A percentile compares a stretch with the other conserved stretches of the same genome.
phyloP scores from a whole-genome alignment of 441 rosid genomes.

The Biscutella laevigata region DNA sequence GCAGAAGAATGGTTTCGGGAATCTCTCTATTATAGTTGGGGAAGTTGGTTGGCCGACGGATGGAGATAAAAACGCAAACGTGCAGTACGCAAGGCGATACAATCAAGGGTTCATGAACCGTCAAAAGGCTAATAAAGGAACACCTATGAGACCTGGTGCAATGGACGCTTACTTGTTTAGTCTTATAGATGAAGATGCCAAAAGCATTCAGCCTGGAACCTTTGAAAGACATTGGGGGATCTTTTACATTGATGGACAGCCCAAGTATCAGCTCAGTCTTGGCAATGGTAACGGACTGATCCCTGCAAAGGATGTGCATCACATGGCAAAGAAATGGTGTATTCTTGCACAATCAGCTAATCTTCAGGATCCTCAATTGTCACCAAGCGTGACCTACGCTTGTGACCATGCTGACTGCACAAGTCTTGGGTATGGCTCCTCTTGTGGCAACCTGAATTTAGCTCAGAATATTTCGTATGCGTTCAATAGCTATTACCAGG shows the following conservation, averaged over 20 bases:
- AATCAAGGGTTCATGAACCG: conserved; percentile 46
- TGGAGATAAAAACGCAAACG: conserved; percentile 46
- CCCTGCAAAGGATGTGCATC: conserved; percentile 33
- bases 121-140: conserved; percentile 34
- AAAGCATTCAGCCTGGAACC: conserved; percentile 50
- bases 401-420: conserved; percentile 47
- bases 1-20: conserved; percentile 42
- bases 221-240: conserved; percentile 68
- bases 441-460: conserved; percentile 38
- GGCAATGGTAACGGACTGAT: conserved; percentile 25
- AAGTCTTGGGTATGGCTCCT: conserved; percentile 44
- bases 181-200: conserved; percentile 57
- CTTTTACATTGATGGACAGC: conserved; percentile 38
- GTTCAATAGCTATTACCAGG: conserved; percentile 58
- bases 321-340: conserved; percentile 44
- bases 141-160: conserved; percentile 48
- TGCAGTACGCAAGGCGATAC: conserved; percentile 32
- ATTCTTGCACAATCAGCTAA: conserved; percentile 31
- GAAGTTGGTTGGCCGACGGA: conserved; percentile 65
- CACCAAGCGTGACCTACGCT: conserved; percentile 40
- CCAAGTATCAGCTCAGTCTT: conserved; percentile 39
- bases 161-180: conserved; percentile 51
- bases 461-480: conserved; percentile 54
- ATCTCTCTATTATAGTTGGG: conserved; percentile 38
- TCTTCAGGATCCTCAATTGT: conserved; percentile 33